phyloP scores from a whole-genome alignment of 1,139 yeast genomes.

The Saccharomycopsis hybrid region DNA sequence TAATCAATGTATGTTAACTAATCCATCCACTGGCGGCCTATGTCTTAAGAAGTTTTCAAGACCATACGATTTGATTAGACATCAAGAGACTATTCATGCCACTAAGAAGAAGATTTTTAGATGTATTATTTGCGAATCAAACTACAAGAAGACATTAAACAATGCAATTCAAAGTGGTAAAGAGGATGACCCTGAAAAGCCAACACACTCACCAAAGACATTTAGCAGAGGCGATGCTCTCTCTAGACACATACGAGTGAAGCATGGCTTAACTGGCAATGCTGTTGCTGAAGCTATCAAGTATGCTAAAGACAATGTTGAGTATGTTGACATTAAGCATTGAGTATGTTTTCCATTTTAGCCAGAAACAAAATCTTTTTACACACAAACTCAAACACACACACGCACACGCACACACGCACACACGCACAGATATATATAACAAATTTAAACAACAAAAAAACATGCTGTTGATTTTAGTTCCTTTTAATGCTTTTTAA shows the following conservation, averaged over 20 bases:
- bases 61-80: constrained; percentile 90
- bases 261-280: constrained; percentile 67
- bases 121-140: constrained; percentile 62
- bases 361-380: too few relatives aligned
- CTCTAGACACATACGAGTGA: constrained; percentile 85
- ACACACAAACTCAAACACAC: too few relatives aligned
- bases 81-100: constrained; percentile 95
- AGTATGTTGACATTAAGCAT: constrained; percentile 29
- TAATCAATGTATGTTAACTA: constrained; percentile 51
- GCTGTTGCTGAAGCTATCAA: constrained; percentile 67
- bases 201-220: constrained; percentile 53
- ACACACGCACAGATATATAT: too few relatives aligned
- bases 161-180: background rate
- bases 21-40: constrained; percentile 52
- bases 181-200: constrained; percentile 25
- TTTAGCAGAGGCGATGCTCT: constrained; percentile 93
- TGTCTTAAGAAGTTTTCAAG: constrained; percentile 85
- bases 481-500: too few relatives aligned
- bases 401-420: too few relatives aligned
- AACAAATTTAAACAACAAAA: too few relatives aligned
- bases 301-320: constrained; percentile 72
- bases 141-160: constrained; percentile 5
- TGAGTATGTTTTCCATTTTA: background rate
- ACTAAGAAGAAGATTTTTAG: constrained; percentile 77
- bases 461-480: too few relatives aligned